Evolutionary conservation across 140 eudicot genomes (phyloP), one percentile per base, ranked within the genome.

Genomic region (Anethum foeniculum): DNA sequence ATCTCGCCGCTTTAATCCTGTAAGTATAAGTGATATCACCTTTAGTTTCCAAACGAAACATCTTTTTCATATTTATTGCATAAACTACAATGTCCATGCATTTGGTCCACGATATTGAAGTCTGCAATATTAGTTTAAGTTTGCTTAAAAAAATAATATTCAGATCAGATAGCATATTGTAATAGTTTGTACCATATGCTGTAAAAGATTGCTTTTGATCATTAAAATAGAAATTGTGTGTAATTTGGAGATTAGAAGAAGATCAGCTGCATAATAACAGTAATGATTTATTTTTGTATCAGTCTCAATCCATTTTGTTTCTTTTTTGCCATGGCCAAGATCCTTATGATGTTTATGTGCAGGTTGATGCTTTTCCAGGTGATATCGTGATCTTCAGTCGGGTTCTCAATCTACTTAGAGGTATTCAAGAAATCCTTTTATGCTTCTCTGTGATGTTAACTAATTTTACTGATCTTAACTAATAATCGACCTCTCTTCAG

Each of bases 341-440:
- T 62, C 71, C 84, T 85, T 51, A 85, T 76, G 11, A 41, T 75
- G 23, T 56, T 77, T 71, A 56, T 73, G 54, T 85, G 62, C 86
- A 95, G 99, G 93, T 95, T 85, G 99, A 95, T 88, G 99, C 99
- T 82, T 95, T 95, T 85, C 99, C 99, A 7, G 97, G 99, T 38
- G 99, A 95, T 83, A 92, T 92, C 71, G 96, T 95, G 69, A 95
- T 95, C 81, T 95, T 95, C 83, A 83, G 90, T 3, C 87, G 99
- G 83, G 99, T 95, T 83, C 92, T 95, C 79, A 93, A 95, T 89
- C 87, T 95, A 80, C 97, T 95, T 72, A 83, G 99, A 95, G 99
- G 99, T 95, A 64, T 81, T 38, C 62, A 39, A 84, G 75, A 18
- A 43, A 21, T 81, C 78, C 82, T 71, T 32, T 52, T 56, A 19